These are phyloP conservation scores for Phyllostachys edulis DNA, from an alignment of 176 grass and related monocot species.

Conservation along the genomic window DNA sequence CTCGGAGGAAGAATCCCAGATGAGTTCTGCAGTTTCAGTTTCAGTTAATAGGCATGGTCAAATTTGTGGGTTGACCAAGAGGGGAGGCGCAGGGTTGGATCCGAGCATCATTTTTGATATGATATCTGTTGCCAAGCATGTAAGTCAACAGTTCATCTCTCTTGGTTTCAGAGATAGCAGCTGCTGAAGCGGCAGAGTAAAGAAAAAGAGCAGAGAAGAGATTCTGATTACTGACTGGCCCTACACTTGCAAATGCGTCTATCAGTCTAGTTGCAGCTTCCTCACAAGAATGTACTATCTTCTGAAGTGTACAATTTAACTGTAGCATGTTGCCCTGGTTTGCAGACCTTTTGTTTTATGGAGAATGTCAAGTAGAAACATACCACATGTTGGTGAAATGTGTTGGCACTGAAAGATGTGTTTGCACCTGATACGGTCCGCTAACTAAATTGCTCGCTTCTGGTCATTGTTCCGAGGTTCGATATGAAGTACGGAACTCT, in stretches of 20 bases:
- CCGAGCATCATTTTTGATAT: conserved; percentile 78
- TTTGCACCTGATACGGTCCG: no score
- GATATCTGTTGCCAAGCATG: conserved; percentile 77
- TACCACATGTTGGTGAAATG: no score
- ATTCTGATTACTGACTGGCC: neutral
- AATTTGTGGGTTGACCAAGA: conserved; percentile 76
- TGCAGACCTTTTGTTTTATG: no score
- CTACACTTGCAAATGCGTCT: neutral
- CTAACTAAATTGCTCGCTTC: no score
- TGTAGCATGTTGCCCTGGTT: neutral
- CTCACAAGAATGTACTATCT: conserved; percentile 5
- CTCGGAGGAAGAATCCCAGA: conserved; percentile 84
- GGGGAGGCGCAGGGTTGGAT: conserved; percentile 73
- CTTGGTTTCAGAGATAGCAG: conserved; percentile 62
- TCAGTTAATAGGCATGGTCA: conserved; percentile 74
- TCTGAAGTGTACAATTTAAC: neutral
- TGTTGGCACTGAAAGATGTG: no score
- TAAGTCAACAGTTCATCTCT: conserved; percentile 56
- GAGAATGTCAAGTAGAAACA: no score
- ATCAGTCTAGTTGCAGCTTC: neutral
- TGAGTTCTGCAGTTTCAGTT: conserved; percentile 81
- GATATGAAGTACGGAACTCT: no score
- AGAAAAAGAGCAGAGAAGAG: neutral
- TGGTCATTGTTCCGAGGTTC: no score
- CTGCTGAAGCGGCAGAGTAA: conserved; percentile 54